Conservation (phyloP, 345 rosid species). For the Rhizophora mangle region DNA sequence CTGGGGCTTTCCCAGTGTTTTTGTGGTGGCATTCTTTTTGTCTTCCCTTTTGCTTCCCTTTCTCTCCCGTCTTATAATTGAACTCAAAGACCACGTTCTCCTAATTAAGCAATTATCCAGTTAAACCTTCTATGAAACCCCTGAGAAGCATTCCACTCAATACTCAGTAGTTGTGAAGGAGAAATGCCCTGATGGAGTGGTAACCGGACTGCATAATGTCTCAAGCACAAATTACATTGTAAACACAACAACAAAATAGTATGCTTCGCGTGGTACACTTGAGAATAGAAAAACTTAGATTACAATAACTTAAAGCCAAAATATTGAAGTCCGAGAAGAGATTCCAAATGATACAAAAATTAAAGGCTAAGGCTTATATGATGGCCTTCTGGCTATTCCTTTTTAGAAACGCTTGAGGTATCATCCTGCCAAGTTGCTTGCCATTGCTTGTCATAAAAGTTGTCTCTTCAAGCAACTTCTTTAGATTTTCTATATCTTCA, state of each 20-base stretch:
- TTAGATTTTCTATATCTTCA: slow-evolving; percentile 70
- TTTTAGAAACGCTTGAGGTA: slow-evolving; percentile 18
- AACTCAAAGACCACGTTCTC: no score
- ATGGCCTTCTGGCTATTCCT: slow-evolving; percentile 19
- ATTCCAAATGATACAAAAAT: background rate
- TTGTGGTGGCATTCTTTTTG: no score
- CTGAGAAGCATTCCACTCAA: no score
- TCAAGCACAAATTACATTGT: no score
- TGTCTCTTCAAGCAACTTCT: slow-evolving; percentile 73
- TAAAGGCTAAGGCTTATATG: background rate
- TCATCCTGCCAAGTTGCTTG: slow-evolving; percentile 90
- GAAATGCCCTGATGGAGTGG: no score
- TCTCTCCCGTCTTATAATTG: no score
- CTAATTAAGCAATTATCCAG: no score
- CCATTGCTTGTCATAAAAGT: slow-evolving; percentile 97
- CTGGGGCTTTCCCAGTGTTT: no score
- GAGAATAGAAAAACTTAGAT: background rate
- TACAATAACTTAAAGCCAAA: background rate
- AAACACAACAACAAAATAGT: background rate
- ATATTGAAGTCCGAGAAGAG: background rate
- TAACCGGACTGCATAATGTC: no score
- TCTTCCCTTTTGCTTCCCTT: no score
- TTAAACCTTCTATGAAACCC: no score
- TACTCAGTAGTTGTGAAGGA: no score
- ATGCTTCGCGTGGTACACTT: background rate